Evolutionary conservation across 495 filamentous ascomycete species (phyloP), one percentile per base, ranked within the genome.

Genomic region (Lichina pygmaea): DNA sequence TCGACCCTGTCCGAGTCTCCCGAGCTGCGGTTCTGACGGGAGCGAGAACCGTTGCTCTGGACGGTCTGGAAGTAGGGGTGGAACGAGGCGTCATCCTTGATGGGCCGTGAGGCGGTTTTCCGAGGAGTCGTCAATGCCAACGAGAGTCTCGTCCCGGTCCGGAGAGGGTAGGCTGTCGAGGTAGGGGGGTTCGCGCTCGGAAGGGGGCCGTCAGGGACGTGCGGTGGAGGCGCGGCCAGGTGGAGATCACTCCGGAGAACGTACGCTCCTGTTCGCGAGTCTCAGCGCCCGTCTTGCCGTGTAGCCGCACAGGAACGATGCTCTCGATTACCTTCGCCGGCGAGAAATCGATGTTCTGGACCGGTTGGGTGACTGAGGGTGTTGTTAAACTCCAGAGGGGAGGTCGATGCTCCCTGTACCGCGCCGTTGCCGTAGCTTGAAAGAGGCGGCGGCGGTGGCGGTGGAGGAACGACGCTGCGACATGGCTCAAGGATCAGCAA

Each of bases 361-460:
- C 78, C 78, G 43, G 73, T 71, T 13, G 85, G 84, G 57, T 82
- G 78, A 36, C 67, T 67, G 46, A 97, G 66, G 30, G 73, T 73
- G 52, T 95, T 95, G 60, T 84, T 91, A 44, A 86, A 93, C 64
- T 97, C 89, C 52, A 89, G 73, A 51, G 86, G 71, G 9, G 78
- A 77, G 36, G 68, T 63, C 44, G 66, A 62, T 62, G 73, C 70
- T 51, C 72, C 70, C 54, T 70, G 70, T 47, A 68, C 66, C 51
- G 70, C 66, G 53, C 73, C 67, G 48, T 68, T 68, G 62, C 72
- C 75, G 59, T 81, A 77, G 45, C 70, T 66, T 54, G 67, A 61
- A 51, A 70, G 72, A 45, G 71, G 66, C 40, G 76, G 77, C 61
- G 86, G 91, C 58, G 80, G 71, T 46, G 84, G 82, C 45, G 84